phyloP scores from a whole-genome alignment of 106 monocot species.

The Gastrodia elata region DNA sequence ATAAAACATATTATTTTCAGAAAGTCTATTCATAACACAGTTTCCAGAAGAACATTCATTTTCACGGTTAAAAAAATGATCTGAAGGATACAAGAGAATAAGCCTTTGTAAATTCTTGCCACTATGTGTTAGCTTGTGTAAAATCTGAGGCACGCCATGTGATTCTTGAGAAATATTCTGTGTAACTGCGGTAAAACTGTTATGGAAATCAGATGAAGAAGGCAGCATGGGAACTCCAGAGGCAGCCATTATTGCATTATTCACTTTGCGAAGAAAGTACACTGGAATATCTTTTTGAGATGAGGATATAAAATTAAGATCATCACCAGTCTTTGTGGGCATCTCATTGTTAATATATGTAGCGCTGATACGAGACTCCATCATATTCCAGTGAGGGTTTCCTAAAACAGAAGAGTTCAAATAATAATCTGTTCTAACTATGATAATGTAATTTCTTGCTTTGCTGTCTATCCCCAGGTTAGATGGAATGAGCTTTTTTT shows the following conservation, averaged over 20 bases:
- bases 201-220: neutral
- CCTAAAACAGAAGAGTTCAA: conserved; percentile 38
- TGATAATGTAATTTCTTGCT: conserved; percentile 22
- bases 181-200: neutral
- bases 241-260: neutral
- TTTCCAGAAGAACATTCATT: conserved; percentile 4
- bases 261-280: conserved; percentile 2
- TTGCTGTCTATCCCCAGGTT: conserved; percentile 10
- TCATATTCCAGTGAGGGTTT: conserved; percentile 51
- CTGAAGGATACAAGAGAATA: neutral
- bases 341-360: conserved; percentile 15
- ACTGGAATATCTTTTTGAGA: conserved; percentile 11
- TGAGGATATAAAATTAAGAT: conserved; percentile 3
- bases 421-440: conserved; percentile 63
- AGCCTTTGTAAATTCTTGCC: conserved; percentile 3
- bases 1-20: conserved; percentile 3
- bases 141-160: neutral
- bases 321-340: conserved; percentile 6
- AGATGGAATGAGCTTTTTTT: conserved; percentile 37
- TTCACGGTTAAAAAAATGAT: conserved; percentile 1
- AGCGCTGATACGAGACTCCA: conserved; percentile 39
- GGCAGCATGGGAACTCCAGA: conserved; percentile 15
- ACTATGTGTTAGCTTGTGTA: neutral
- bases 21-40: conserved; percentile 4
- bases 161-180: conserved; percentile 5